Conservation (phyloP, 495 filamentous ascomycete genomes). For the Pseudevernia furfuracea region DNA sequence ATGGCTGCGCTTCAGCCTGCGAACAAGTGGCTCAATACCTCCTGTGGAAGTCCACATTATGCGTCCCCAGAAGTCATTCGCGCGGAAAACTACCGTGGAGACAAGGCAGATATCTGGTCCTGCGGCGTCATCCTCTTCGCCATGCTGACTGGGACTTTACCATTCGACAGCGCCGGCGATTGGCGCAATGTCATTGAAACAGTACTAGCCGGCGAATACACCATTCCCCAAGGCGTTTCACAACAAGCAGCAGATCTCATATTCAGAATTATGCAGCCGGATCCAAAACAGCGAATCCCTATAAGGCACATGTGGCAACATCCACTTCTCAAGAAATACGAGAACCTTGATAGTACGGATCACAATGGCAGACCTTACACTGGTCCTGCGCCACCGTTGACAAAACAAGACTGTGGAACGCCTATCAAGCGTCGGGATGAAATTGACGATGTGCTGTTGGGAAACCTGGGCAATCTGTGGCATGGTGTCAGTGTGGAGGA, state of each 20-base stretch:
- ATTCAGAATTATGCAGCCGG: slow-evolving; percentile 58
- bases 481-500: slow-evolving; percentile 68
- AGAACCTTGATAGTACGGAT: slow-evolving; percentile 50
- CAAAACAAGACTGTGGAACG: slow-evolving; percentile 46
- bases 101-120: slow-evolving; percentile 87
- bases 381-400: slow-evolving; percentile 47
- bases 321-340: slow-evolving; percentile 72
- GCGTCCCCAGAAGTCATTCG: slow-evolving; percentile 85
- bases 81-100: slow-evolving; percentile 65
- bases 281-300: slow-evolving; percentile 67
- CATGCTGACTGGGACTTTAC: slow-evolving; percentile 67
- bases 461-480: slow-evolving; percentile 82
- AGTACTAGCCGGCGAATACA: slow-evolving; percentile 63
- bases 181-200: slow-evolving; percentile 45
- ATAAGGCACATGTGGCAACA: slow-evolving; percentile 78
- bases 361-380: slow-evolving; percentile 43
- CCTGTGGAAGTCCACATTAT: slow-evolving; percentile 95
- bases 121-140: slow-evolving; percentile 86
- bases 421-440: slow-evolving; percentile 46
- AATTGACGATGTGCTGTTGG: slow-evolving; percentile 69
- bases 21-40: slow-evolving; percentile 67
- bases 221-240: slow-evolving; percentile 60
- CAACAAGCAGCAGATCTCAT: slow-evolving; percentile 74
- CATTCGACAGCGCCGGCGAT: slow-evolving; percentile 64
- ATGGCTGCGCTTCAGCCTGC: slow-evolving; percentile 90